Evolutionary conservation across 164 flowering plant species (phyloP), one percentile per base, ranked within the genome.

Genomic region (Liriodendron chinense): DNA sequence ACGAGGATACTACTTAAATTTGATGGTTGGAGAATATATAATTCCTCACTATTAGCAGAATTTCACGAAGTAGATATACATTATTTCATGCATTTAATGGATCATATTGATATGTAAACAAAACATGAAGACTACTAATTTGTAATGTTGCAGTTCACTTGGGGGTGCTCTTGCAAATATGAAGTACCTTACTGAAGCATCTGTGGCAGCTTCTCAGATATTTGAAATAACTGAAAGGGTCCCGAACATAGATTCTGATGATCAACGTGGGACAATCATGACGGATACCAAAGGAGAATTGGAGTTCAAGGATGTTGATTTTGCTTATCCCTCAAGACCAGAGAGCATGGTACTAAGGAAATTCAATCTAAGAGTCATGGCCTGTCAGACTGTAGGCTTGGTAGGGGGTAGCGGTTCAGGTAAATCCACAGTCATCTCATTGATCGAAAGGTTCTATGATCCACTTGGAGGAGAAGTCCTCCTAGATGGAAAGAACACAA

Each of bases 381-480:
- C 84, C 1, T 78, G 86, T 3, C 78, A 80, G 50, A 87, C 88
- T 5, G 84, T 87, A 18, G 93, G 83, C 16, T 74, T 90, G 62
- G 89, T 86, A 1, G 93, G 93, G 21, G 77, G 86, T 18, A 87
- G 89, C 69, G 91, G 92, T 21, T 89, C 89, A 2, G 92, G 92
- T 10, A 89, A 89, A 72, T 85, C 91, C 13, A 89, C 91, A 0
- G 53, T 83, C 57, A 83, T 88, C 25, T 76, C 87, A 9, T 73
- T 89, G 78, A 83, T 89, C 18, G 72, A 88, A 76, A 85, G 91
- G 76, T 89, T 88, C 63, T 89, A 88, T 79, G 88, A 88, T 64
- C 89, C 91, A 7, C 21, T 78, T 22, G 70, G 53, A 59, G 91
- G 92, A 9, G 79, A 88, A 5, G 81, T 89, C 48, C 66, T 82